Conservation (phyloP, 2,329 filamentous ascomycete species). For the Sporothrix dimorphospora region DNA sequence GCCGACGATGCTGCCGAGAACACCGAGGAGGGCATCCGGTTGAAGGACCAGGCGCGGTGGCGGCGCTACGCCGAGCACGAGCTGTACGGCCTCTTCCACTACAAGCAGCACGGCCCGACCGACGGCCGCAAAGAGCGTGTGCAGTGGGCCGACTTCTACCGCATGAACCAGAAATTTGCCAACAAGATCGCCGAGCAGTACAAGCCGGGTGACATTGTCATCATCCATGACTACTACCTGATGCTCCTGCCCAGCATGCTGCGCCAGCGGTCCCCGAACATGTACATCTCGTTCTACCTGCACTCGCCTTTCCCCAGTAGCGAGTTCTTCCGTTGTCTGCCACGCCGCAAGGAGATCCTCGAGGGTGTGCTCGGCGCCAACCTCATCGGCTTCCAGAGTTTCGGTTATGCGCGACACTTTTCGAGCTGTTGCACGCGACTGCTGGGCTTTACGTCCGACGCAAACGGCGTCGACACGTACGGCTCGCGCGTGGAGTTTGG, state of each 20-base stretch:
- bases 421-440: slow-evolving; percentile 91
- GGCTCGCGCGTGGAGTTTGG: slow-evolving; percentile 88
- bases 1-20: slow-evolving; percentile 70
- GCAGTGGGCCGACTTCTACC: slow-evolving; percentile 90
- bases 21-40: slow-evolving; percentile 65
- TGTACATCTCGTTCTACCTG: slow-evolving; percentile 93
- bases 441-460: slow-evolving; percentile 85
- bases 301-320: slow-evolving; percentile 95
- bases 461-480: slow-evolving; percentile 83
- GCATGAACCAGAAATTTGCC: slow-evolving; percentile 90
- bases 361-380: slow-evolving; percentile 90
- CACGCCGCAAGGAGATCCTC: slow-evolving; percentile 84
- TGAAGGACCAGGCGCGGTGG: slow-evolving; percentile 87
- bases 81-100: slow-evolving; percentile 91
- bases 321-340: slow-evolving; percentile 89
- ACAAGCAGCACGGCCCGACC: slow-evolving; percentile 89
- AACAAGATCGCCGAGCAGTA: slow-evolving; percentile 86
- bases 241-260: slow-evolving; percentile 87
- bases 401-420: slow-evolving; percentile 93
- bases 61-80: slow-evolving; percentile 88
- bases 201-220: slow-evolving; percentile 87
- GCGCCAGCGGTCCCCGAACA: slow-evolving; percentile 80
- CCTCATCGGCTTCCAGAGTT: slow-evolving; percentile 93
- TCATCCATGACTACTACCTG: slow-evolving; percentile 94
- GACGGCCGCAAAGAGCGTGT: slow-evolving; percentile 80